Evolutionary conservation across 495 filamentous ascomycete species (phyloP).

Genomic region (Polyplosphaeria fusca): DNA sequence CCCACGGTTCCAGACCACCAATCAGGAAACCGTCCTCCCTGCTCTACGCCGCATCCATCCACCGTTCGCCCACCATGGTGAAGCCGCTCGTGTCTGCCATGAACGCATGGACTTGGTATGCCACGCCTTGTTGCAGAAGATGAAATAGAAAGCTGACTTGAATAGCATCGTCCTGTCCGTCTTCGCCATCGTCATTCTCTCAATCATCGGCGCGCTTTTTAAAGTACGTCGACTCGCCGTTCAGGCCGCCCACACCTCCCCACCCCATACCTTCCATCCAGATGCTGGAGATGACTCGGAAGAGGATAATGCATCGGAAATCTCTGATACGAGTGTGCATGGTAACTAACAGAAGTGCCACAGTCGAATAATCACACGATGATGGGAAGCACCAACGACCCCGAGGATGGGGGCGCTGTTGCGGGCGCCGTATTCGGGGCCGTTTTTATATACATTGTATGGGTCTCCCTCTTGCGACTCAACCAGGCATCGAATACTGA

Average conservation of each 20-base stretch:
- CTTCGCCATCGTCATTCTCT: conserved; percentile 86
- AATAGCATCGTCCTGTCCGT: conserved; percentile 78
- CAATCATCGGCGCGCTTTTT: conserved; percentile 75
- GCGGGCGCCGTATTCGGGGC: conserved; percentile 80
- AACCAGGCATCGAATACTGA: conserved; percentile 11
- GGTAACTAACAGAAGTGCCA: conserved; percentile 11
- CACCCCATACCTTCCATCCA: not conserved
- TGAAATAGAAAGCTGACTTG: not conserved
- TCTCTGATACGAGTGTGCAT: not conserved
- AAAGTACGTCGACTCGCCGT: conserved; percentile 48
- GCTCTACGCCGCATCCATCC: no score
- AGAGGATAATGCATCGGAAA: not conserved
- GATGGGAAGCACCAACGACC: conserved; percentile 68
- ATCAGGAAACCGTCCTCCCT: no score
- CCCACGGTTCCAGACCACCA: no score
- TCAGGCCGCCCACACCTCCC: not conserved
- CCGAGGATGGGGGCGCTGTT: conserved; percentile 66
- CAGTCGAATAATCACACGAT: conserved; percentile 73
- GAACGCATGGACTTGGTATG: conserved; percentile 91
- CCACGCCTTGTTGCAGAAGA: not conserved
- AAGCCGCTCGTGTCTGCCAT: conserved; percentile 86
- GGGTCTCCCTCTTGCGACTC: conserved; percentile 30
- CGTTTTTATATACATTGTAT: conserved; percentile 79
- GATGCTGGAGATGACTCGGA: not conserved
- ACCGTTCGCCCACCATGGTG: conserved; percentile 61